Base-by-base conservation (phyloP, 352 stramenopile genomes). In the Discostella stelligera region DNA sequence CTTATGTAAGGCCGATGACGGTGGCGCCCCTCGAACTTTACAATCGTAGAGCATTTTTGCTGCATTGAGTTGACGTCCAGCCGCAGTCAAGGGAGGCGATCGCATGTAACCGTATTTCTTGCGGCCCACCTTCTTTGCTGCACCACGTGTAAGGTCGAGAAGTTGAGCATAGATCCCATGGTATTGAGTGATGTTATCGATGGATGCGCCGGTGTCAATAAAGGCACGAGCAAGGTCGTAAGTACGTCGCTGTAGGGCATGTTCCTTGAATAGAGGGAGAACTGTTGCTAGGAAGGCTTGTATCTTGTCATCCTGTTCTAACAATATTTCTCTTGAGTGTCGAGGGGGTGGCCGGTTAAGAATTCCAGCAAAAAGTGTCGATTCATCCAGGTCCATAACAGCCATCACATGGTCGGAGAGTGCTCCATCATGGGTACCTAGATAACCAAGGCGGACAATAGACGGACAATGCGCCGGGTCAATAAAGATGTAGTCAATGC, bases 41-140 rank as follows among this genome's bases (percentile, higher is more conserved):
- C 39, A 65, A 18, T 65, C 39, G 2, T 52, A 20, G 8, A 74
- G 56, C 25, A 32, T 54, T 18, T 66, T 74, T 5, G 7, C 48
- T 8, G 59, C 14, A 20, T 49, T 27, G 0, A 66, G 23, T 5
- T 32, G 14, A 3, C 13, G 37, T 21, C 66, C 66, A 14, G 10
- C 32, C 0, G 11, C 30, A 10, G 41, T 60, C 0, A 66, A 21
- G 2, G 61, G 16, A n/a, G 13, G 32, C 14, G 13, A 55, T 20
- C 66, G 41, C 56, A 52, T 55, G 44, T 74, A 74, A 0, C 66
- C 66, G 39, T 48, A 74, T 39, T 74, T 74, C 39, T 49, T 65
- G 16, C 25, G 21, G 10, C 20, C 54, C 6, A 49, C 23, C 11
- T 58, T 30, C 2, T 41, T 13, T 20, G 66, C 66, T 1, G n/a